Conservation (phyloP, 2,329 filamentous ascomycete species). For the Aspergillus amoenus region DNA sequence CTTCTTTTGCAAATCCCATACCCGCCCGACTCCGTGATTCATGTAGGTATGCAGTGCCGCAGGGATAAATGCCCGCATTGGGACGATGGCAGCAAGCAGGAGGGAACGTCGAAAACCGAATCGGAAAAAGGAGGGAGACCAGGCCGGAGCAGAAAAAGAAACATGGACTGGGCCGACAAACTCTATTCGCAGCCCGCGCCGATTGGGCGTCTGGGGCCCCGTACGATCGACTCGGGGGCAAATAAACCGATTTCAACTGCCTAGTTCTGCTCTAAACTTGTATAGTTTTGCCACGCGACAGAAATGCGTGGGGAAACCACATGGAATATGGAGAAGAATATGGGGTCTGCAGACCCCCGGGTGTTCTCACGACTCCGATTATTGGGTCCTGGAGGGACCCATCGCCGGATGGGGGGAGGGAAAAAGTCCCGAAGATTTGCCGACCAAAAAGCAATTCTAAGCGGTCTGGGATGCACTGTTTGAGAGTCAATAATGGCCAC, state of each 20-base stretch:
- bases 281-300: not conserved
- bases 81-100: not conserved
- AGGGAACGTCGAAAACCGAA: not conserved
- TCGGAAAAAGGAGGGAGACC: not conserved
- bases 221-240: too few relatives aligned
- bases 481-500: not conserved
- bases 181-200: not conserved
- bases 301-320: not conserved
- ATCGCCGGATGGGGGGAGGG: too few relatives aligned
- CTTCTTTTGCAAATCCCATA: not conserved
- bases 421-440: not conserved
- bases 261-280: not conserved
- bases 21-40: not conserved
- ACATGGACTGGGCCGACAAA: not conserved
- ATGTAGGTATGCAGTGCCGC: not conserved
- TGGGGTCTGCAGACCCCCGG: too few relatives aligned
- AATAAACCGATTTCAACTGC: not conserved
- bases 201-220: not conserved
- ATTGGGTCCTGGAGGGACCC: not conserved
- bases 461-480: not conserved
- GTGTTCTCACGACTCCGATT: too few relatives aligned
- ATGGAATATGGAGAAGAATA: too few relatives aligned
- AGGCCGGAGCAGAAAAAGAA: not conserved
- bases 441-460: not conserved
- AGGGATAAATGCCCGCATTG: not conserved